Conservation (phyloP, 2,329 filamentous ascomycete species). For the Penicillium sp. region DNA sequence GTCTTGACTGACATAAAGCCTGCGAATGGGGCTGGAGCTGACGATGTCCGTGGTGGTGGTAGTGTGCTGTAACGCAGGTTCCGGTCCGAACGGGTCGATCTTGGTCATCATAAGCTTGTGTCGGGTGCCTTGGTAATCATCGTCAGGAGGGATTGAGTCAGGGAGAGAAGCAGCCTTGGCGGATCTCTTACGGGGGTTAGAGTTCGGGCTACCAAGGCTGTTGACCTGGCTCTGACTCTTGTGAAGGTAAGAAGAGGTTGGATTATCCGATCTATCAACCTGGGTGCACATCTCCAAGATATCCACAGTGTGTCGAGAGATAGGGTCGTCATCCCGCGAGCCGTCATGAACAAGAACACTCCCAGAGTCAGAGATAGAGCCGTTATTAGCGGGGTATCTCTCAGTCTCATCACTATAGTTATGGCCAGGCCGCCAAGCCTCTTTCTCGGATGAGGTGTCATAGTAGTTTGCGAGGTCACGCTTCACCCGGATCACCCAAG, state of each 20-base stretch:
- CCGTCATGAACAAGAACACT: not conserved
- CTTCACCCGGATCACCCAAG: constrained; percentile 1
- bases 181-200: constrained; percentile 27
- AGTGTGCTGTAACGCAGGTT: not conserved
- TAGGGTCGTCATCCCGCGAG: not conserved
- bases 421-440: not conserved
- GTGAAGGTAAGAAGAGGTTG: not conserved
- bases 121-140: constrained; percentile 9
- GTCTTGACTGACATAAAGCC: constrained; percentile 4
- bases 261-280: not conserved
- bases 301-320: not conserved
- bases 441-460: not conserved
- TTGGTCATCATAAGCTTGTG: not conserved
- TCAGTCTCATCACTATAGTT: not conserved
- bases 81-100: not conserved
- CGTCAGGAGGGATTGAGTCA: constrained; percentile 25
- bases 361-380: not conserved
- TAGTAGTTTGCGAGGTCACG: not conserved
- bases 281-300: not conserved
- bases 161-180: constrained; percentile 29
- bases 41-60: not conserved
- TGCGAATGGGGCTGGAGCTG: constrained; percentile 8
- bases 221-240: not conserved
- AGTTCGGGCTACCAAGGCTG: not conserved
- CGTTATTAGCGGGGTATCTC: not conserved